Base-by-base conservation (phyloP, 1,139 yeast species). In the Torulaspora globosa region DNA sequence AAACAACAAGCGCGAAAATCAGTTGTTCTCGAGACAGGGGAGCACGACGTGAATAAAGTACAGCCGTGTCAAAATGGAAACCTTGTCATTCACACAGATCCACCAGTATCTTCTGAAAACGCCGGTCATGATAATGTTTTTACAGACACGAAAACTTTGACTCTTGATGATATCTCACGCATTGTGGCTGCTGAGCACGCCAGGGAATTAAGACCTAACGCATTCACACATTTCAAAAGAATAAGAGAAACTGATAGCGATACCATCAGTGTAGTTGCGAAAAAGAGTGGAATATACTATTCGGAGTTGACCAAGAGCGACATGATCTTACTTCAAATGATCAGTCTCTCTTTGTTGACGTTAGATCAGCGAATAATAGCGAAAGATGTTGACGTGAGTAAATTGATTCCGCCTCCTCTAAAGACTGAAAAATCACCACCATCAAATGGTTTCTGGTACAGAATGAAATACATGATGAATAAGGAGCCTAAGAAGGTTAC, bases 141-240 rank as follows among this genome's bases (percentile, higher is more conserved):
- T 49, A 80, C 84, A 59, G 86, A 82, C 60, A 95, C 90, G 57
- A 86, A 86, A 57, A 83, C 95, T 0, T 75, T 92, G 47, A 90
- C 97, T 0, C 75, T 92, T 59, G 98, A 92, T 66, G 99, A 92
- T 68, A 92, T 92, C 56, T 96, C 97, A 5, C 76, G 97, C 55
- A 90, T 92, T 60, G 97, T 92, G 10, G 96, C 97, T 2, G 95
- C 96, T 5, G 97, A 92, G 60, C 97, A 90, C 66, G 96, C 97
- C 0, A 75, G 97, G 53, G 96, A 88, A 54, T 84, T 87, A 60
- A 76, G 96, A 48, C 65, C 64, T 2, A 60, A 62, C 44, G 68
- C 67, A 3, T 65, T 65, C 36, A 57, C 66, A 1, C 64, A 65
- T 50, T 63, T 63, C 43, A 63, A 63, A 35, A 63, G 58, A 35